Conservation (phyloP, 345 rosid species). For the Litchi chinensis region DNA sequence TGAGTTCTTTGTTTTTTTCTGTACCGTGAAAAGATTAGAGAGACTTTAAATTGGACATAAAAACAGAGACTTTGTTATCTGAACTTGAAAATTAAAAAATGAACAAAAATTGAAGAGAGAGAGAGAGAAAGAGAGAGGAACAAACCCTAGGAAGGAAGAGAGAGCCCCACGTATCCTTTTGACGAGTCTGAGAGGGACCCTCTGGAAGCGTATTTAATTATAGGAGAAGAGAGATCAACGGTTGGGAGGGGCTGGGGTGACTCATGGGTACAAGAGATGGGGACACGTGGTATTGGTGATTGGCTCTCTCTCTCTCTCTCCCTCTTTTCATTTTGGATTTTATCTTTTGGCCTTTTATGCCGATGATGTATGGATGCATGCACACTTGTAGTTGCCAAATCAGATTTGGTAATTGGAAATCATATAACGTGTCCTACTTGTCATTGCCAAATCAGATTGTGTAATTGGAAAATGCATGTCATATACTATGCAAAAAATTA, state of each 20-base stretch:
- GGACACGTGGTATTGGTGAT: conserved; percentile 17
- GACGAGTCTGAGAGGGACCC: conserved; percentile 39
- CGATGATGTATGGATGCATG: too few relatives aligned
- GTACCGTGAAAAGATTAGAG: background rate
- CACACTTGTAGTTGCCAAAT: background rate
- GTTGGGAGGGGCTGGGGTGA: background rate
- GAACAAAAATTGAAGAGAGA: background rate
- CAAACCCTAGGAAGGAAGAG: conserved; percentile 38
- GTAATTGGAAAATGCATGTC: too few relatives aligned
- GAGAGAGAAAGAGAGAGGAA: background rate
- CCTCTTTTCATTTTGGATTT: too few relatives aligned
- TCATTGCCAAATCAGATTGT: background rate
- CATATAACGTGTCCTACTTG: background rate
- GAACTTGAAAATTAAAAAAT: background rate
- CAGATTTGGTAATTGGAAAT: background rate
- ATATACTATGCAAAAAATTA: too few relatives aligned
- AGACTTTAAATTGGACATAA: background rate
- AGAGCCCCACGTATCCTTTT: conserved; percentile 34
- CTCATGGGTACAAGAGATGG: background rate
- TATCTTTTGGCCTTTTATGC: too few relatives aligned
- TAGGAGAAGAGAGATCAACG: conserved; percentile 28
- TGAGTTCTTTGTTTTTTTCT: background rate
- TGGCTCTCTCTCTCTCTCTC: too few relatives aligned
- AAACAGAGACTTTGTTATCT: background rate
- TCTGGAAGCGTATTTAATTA: conserved; percentile 19